Evolutionary conservation across 805 yeast species (phyloP).

Genomic region (Metschnikowia similis): DNA sequence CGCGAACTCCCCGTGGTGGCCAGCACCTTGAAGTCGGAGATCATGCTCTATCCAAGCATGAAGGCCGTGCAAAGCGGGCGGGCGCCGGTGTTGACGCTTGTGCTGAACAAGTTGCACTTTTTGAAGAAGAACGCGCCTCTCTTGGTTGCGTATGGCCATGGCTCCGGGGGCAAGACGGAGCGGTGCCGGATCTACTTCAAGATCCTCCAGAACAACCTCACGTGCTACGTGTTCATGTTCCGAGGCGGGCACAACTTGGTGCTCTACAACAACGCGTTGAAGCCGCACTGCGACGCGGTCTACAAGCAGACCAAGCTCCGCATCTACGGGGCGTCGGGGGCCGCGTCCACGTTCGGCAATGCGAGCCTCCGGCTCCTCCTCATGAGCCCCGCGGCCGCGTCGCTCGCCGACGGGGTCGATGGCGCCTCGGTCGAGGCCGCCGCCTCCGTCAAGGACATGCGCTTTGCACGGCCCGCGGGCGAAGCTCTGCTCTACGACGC

Average conservation of each 20-base stretch:
- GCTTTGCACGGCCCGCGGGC: constrained; percentile 5
- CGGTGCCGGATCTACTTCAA: constrained; percentile 29
- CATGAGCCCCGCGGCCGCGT: constrained; percentile 15
- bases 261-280: constrained; percentile 25
- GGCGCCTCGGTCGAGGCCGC: constrained; percentile 3
- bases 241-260: constrained; percentile 17
- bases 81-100: constrained; percentile 12
- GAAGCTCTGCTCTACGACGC: constrained; percentile 14
- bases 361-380: constrained; percentile 24
- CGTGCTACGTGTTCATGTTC: constrained; percentile 27
- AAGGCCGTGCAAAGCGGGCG: constrained; percentile 8
- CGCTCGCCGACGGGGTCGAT: constrained; percentile 22
- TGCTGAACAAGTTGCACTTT: constrained; percentile 16
- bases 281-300: constrained; percentile 27
- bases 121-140: constrained; percentile 29
- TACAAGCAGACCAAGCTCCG: constrained; percentile 28
- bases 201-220: constrained; percentile 23
- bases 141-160: constrained; percentile 18
- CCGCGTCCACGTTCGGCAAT: constrained; percentile 33
- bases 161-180: constrained; percentile 16
- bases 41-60: constrained; percentile 9
- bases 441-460: constrained; percentile 9
- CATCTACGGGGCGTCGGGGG: constrained; percentile 29
- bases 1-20: constrained; percentile 17
- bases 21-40: constrained; percentile 11